Percentiles rank a stretch among this genome's conserved stretches.
These are phyloP conservation scores for Eutypella sp. DNA, from an alignment of 2,329 filamentous ascomycete genomes.

Conservation along the genomic window DNA sequence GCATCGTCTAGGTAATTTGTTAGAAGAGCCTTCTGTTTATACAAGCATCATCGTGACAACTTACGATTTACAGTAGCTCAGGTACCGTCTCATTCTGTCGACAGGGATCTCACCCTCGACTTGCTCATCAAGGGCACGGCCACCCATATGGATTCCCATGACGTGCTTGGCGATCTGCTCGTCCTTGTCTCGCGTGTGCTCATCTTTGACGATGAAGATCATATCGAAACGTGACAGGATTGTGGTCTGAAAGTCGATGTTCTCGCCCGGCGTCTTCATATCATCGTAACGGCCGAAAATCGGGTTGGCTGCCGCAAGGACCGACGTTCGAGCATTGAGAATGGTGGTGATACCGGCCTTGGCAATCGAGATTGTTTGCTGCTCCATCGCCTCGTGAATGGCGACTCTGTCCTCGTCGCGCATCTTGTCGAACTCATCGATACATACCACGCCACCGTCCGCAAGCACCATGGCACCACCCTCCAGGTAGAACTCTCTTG, in stretches of 20 bases:
- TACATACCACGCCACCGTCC: constrained; percentile 94
- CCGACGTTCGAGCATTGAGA: constrained; percentile 89
- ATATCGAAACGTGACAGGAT: constrained; percentile 98
- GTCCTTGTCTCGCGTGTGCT: constrained; percentile 84
- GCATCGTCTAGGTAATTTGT: constrained; percentile 58
- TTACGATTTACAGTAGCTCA: constrained; percentile 93
- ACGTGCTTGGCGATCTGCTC: constrained; percentile 95
- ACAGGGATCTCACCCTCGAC: constrained; percentile 84
- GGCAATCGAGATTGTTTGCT: constrained; percentile 98
- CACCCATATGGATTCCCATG: constrained; percentile 95
- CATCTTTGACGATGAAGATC: constrained; percentile 98
- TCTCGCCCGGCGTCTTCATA: constrained; percentile 94
- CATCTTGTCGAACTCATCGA: constrained; percentile 99
- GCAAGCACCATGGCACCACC: constrained; percentile 98
- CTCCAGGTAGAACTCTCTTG: constrained; percentile 95
- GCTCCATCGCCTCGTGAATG: constrained; percentile 99
- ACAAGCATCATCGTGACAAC: too few relatives aligned
- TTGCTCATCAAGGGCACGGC: constrained; percentile 74
- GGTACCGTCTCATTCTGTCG: constrained; percentile 95
- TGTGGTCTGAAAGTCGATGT: constrained; percentile 98
- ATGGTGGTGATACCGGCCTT: constrained; percentile 99
- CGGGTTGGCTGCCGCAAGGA: constrained; percentile 91
- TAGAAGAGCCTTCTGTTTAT: not conserved
- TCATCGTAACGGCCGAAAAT: constrained; percentile 98
- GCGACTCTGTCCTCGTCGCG: constrained; percentile 94